A percentile compares a stretch with the other conserved stretches of the same genome.
phyloP scores from a whole-genome alignment of 345 rosid species.

The Zanthoxylum bungeanum region DNA sequence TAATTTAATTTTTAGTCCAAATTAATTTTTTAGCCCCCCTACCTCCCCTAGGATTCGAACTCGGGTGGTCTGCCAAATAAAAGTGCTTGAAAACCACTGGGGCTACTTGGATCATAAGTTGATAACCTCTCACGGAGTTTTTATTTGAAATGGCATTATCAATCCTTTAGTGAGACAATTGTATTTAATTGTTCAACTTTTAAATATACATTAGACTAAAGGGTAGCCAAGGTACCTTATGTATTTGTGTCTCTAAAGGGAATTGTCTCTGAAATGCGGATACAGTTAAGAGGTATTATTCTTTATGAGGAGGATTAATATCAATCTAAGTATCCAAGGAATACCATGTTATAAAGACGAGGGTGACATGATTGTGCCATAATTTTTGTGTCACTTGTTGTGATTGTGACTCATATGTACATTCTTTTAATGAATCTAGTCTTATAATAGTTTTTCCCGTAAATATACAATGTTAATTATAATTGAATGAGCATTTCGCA shows the following conservation, averaged over 20 bases:
- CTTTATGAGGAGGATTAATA: neutral
- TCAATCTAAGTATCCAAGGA: neutral
- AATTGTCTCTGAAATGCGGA: neutral
- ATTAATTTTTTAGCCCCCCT: no score
- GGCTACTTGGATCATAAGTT: neutral
- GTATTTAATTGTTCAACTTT: no score
- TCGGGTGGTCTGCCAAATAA: no score
- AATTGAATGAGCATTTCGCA: neutral
- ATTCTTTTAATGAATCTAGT: neutral
- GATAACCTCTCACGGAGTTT: neutral
- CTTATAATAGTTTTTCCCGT: no score
- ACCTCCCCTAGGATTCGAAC: no score
- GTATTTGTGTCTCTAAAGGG: neutral
- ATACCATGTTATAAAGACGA: neutral
- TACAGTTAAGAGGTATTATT: neutral
- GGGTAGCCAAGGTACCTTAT: neutral
- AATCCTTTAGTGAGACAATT: neutral
- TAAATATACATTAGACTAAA: neutral
- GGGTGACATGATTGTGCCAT: neutral
- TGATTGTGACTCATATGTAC: neutral
- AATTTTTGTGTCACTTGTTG: neutral
- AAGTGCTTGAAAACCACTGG: no score
- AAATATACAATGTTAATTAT: no score
- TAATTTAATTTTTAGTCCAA: no score
- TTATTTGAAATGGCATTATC: neutral